Base-by-base conservation (phyloP, 148 eudicot species). In the Gaultheria prostrata region DNA sequence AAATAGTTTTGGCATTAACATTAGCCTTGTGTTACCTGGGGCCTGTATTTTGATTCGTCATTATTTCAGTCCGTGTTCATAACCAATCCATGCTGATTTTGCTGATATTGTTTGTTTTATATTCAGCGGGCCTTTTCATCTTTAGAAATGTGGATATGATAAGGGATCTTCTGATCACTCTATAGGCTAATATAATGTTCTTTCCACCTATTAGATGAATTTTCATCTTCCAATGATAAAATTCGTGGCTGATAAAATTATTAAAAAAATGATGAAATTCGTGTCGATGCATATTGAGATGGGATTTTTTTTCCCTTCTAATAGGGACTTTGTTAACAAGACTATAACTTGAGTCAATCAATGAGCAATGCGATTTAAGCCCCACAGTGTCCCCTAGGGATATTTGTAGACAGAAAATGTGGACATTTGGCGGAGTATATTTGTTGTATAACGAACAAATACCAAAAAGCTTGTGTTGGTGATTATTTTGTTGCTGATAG, bases 111-210 rank as follows among this genome's bases (percentile, higher is more conserved):
- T 72, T 17, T 39, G 7, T 39, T 65, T 65, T 12, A 65, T 65
- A 65, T 65, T 72, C 48, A 17, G 48, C 45, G 10, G 10, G 4
- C 76, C 46, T 33, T 72, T 39, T 74, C 51, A 35, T 74, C 50
- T 76, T n/a, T 76, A 21, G 8, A 76, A 76, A 45, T n/a, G 77
- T 33, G n/a, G 77, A 43, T 74, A 72, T 72, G 74, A 71, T 65
- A 65, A 24, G 71, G 32, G 33, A 26, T 26, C 33, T 26, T 65
- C 15, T 65, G 26, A 26, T 65, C 71, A 65, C 33, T 65, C 71
- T 26, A 61, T 8, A 21, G 69, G 69, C 28, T 24, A 50, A 50
- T 50, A 50, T 50, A 50, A 13, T 8, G 11, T 24, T 10, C n/a
- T 61, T 24, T 61, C 30, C 30, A 0, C 69, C 28, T 61, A 63